Conservation (phyloP, 305 asterid genomes). For the Striga hermonthica region DNA sequence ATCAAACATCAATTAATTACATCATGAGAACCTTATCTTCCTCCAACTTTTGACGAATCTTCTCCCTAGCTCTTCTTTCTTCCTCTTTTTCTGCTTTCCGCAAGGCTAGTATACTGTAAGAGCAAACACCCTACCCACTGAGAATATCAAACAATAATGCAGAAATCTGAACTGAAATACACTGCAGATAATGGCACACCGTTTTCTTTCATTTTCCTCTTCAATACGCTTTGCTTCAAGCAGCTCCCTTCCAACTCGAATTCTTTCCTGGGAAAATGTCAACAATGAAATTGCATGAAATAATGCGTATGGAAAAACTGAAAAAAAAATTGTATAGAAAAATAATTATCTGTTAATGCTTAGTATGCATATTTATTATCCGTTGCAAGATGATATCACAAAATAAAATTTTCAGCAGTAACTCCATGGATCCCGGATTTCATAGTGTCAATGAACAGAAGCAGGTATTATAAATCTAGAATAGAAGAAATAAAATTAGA, state of each 20-base stretch:
- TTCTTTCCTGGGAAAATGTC: constrained; percentile 70
- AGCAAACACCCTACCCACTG: constrained; percentile 28
- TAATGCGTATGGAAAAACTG: constrained; percentile 23
- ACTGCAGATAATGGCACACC: constrained; percentile 47
- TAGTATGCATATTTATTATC: constrained; percentile 10
- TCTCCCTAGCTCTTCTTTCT: constrained; percentile 88
- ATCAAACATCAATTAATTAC: constrained; percentile 19
- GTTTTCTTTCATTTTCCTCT: constrained; percentile 98
- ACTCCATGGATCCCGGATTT: constrained; percentile 15
- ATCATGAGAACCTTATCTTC: constrained; percentile 79
- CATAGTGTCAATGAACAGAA: constrained; percentile 1
- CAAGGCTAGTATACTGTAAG: constrained; percentile 64
- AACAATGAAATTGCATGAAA: constrained; percentile 22
- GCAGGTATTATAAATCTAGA: constrained; percentile 11
- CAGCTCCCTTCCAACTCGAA: constrained; percentile 79
- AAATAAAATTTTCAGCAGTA: constrained; percentile 14
- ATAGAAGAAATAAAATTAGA: constrained; percentile 15
- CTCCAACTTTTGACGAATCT: constrained; percentile 90
- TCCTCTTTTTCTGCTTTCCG: constrained; percentile 98
- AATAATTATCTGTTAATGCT: background rate
- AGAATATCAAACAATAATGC: constrained; percentile 23
- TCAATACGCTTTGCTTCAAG: constrained; percentile 96
- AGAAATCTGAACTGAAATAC: constrained; percentile 10
- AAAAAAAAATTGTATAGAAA: constrained; percentile 4
- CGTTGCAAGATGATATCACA: background rate